Percentiles rank a stretch among this genome's conserved stretches.
Evolutionary conservation across 2,329 filamentous ascomycete genomes (phyloP).

Genomic region (Thielaviopsis cerberus): DNA sequence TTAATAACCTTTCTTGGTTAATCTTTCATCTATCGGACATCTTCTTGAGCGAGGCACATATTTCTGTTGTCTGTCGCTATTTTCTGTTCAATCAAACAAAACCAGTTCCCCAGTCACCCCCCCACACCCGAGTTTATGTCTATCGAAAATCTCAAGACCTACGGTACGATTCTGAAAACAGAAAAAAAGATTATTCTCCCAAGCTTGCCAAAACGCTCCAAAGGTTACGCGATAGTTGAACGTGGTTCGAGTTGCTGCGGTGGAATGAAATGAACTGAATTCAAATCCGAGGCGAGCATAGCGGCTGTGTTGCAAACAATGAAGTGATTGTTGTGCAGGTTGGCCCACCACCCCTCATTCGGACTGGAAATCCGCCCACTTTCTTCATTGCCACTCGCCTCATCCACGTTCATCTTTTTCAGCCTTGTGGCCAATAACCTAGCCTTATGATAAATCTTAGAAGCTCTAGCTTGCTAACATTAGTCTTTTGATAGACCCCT

Average conservation of each 20-base stretch:
- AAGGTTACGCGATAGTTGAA: neutral
- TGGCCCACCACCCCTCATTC: constrained; percentile 2
- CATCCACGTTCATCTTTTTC: neutral
- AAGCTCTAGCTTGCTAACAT: constrained; percentile 16
- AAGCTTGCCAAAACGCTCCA: neutral
- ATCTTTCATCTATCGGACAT: constrained; percentile 7
- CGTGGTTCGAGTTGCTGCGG: neutral
- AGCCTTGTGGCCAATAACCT: neutral
- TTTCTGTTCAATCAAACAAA: constrained; percentile 22
- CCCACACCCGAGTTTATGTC: constrained; percentile 81
- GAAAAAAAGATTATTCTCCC: neutral
- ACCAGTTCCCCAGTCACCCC: constrained; percentile 35
- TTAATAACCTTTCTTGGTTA: neutral
- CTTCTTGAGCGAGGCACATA: constrained; percentile 28
- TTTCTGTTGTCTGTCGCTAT: constrained; percentile 34
- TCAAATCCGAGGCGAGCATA: neutral
- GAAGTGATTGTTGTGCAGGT: neutral
- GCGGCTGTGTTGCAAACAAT: neutral
- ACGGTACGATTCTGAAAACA: constrained; percentile 44
- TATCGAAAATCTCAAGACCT: constrained; percentile 96
- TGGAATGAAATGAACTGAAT: neutral
- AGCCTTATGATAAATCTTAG: neutral
- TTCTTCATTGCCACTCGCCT: neutral
- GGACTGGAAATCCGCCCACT: neutral
- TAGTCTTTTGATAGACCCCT: constrained; percentile 60